Evolutionary conservation across 345 rosid genomes (phyloP).

Genomic region (Populus simonii): DNA sequence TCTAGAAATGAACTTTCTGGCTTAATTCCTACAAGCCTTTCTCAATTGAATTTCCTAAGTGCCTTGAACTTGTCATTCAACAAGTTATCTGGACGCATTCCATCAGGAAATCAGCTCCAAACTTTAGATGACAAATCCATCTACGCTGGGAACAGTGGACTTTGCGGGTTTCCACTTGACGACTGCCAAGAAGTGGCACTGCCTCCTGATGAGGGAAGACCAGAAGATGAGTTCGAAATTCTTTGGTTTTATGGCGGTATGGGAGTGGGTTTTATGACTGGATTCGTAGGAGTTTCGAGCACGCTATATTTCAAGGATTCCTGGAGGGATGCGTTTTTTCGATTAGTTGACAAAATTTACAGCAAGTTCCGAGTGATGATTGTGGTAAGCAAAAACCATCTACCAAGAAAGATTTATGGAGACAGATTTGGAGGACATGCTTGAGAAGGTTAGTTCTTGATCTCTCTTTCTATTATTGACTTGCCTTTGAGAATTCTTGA

Average conservation of each 20-base stretch:
- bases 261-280: neutral
- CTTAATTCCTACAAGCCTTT: constrained; percentile 41
- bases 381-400: neutral
- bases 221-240: neutral
- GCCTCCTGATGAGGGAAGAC: neutral
- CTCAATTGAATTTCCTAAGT: constrained; percentile 26
- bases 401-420: neutral
- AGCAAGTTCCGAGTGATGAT: neutral
- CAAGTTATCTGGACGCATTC: constrained; percentile 49
- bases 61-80: constrained; percentile 44
- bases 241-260: neutral
- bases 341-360: neutral
- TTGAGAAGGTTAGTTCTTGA: neutral
- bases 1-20: constrained; percentile 36
- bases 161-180: constrained; percentile 28
- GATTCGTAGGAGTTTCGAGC: constrained; percentile 11
- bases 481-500: no score
- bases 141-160: constrained; percentile 21
- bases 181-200: neutral
- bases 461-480: neutral
- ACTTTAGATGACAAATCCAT: constrained; percentile 18
- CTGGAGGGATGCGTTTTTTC: constrained; percentile 10
- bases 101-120: constrained; percentile 21
- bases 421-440: neutral
- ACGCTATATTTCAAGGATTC: neutral